These are phyloP conservation scores for Talaromyces piceae DNA, from an alignment of 2,329 filamentous ascomycete species.

Conservation along the genomic window DNA sequence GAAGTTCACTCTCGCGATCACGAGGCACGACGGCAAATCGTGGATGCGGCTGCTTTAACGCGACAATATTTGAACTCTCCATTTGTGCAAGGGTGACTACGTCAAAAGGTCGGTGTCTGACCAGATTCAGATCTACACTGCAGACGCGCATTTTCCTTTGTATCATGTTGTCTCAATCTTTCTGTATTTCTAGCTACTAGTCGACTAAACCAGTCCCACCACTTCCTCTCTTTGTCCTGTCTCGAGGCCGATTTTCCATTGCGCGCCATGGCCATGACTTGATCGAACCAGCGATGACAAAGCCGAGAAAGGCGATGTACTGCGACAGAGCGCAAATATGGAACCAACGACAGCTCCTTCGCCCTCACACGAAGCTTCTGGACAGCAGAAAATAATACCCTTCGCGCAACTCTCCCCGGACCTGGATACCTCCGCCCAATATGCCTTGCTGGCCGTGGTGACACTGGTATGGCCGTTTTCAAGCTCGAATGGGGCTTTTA, in stretches of 20 bases:
- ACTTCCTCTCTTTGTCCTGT: background rate
- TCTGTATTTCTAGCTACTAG: background rate
- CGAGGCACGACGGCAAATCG: no score
- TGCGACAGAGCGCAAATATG: slow-evolving; percentile 19
- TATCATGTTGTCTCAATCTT: background rate
- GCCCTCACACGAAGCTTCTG: slow-evolving; percentile 17
- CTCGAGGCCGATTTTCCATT: slow-evolving; percentile 5
- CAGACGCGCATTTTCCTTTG: background rate
- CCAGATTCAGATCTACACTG: background rate
- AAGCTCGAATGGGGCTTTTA: slow-evolving; percentile 62
- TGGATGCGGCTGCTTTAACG: background rate
- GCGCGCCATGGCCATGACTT: slow-evolving; percentile 5
- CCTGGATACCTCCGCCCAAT: slow-evolving; percentile 18
- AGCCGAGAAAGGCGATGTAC: background rate
- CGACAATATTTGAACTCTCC: no score
- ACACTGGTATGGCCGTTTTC: slow-evolving; percentile 91
- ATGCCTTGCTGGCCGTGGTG: slow-evolving; percentile 59
- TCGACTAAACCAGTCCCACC: background rate
- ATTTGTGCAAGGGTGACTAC: no score
- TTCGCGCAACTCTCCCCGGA: slow-evolving; percentile 37
- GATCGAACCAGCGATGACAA: slow-evolving; percentile 6
- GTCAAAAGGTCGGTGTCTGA: no score
- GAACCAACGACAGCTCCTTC: slow-evolving; percentile 18
- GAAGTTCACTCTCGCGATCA: no score
- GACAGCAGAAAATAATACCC: slow-evolving; percentile 22